These are phyloP conservation scores for Dictyostelium brefeldianum DNA, from an alignment of 78 protist species.

Conservation along the genomic window DNA sequence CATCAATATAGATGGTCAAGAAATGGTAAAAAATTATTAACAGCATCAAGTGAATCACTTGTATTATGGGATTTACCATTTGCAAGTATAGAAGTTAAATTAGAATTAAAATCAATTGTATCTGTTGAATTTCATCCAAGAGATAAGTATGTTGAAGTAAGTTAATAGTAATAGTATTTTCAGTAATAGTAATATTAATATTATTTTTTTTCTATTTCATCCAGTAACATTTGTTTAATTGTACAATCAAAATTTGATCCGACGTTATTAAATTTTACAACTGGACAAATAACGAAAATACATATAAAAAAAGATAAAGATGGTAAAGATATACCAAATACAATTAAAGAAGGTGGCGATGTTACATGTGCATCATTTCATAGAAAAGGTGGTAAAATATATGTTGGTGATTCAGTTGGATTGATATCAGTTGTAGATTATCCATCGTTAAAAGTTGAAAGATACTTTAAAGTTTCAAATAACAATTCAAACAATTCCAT, in stretches of 20 bases:
- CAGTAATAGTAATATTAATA: background rate
- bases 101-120: constrained; percentile 24
- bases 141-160: constrained; percentile 44
- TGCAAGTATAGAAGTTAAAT: background rate
- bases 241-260: constrained; percentile 18
- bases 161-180: background rate
- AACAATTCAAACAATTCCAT: background rate
- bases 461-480: constrained; percentile 14
- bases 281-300: background rate
- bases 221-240: constrained; percentile 24
- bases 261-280: constrained; percentile 10
- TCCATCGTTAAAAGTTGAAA: background rate
- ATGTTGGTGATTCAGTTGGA: constrained; percentile 47
- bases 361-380: constrained; percentile 28
- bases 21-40: constrained; percentile 51
- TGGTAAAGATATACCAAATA: background rate
- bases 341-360: background rate
- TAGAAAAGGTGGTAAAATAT: constrained; percentile 54
- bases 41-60: constrained; percentile 56
- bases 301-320: background rate
- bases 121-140: constrained; percentile 81
- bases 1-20: constrained; percentile 68
- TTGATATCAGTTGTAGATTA: constrained; percentile 13
- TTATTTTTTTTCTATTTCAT: background rate
- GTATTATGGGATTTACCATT: constrained; percentile 71